Base-by-base conservation (phyloP, 805 yeast genomes). In the Alloascoidea hylecoeti region DNA sequence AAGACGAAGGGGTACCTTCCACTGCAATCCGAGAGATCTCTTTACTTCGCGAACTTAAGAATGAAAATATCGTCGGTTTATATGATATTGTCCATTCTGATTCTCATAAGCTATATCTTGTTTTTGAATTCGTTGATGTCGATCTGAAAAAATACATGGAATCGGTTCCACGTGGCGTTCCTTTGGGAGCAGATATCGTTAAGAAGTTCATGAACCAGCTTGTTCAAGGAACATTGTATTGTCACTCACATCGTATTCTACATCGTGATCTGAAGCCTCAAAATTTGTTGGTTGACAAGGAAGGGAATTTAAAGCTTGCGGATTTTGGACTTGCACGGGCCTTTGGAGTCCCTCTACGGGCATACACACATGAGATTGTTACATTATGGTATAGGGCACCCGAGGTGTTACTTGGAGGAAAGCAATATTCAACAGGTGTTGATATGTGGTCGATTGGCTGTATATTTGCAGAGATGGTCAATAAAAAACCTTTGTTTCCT, bases 381-480 rank as follows among this genome's bases (percentile, higher is more conserved):
- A 92, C 98, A 0, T 64, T 92, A 48, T 92, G 98, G 98, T 92
- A 92, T 57, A 69, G 98, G 47, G 85, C 96, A 0, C 98, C 98
- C 3, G 98, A 92, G 60, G 84, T 92, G 40, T 64, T 92, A 43
- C 70, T 92, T 46, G 98, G 98, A 12, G 96, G 96, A 2, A 83
- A 94, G 48, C 96, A 92, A 52, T 92, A 92, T 58, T 84, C 96
- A 27, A 92, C 97, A 0, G 96, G 97, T 15, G 96, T 92, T 38
- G 98, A 92, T 57, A 86, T 92, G 81, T 92, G 98, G 98, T 84
- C 96, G 6, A 82, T 89, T 43, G 98, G 98, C 13, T 88, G 96
- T 55, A 92, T 92, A 36, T 82, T 92, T 57, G 98, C 96, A 4
- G 98, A 92, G 56, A 88, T 92, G 97, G 85, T 88, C 41, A 84